These are phyloP conservation scores for Saccharomycopsis sp. DNA, from an alignment of 805 yeast genomes.

Conservation along the genomic window DNA sequence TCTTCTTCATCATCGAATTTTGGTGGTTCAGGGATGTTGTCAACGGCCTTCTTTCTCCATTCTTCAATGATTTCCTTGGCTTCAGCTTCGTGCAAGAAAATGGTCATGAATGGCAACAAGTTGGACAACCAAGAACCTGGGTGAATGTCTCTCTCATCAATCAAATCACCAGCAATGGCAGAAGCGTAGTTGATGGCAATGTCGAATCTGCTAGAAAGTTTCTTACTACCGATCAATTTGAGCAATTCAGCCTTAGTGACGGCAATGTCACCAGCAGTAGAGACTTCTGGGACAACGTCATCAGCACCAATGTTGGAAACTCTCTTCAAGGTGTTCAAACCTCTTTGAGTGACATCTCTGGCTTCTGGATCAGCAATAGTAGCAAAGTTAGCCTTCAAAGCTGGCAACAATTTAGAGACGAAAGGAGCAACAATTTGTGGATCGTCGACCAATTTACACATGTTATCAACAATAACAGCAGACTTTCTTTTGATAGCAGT, in stretches of 20 bases:
- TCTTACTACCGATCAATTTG: slow-evolving; percentile 60
- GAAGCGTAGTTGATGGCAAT: slow-evolving; percentile 78
- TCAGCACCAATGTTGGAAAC: slow-evolving; percentile 94
- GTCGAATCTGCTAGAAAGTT: slow-evolving; percentile 64
- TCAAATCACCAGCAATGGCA: slow-evolving; percentile 97
- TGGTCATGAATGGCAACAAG: slow-evolving; percentile 90
- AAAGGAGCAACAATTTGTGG: slow-evolving; percentile 99
- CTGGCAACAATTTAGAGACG: slow-evolving; percentile 91
- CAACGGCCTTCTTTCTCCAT: slow-evolving; percentile 93
- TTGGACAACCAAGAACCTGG: slow-evolving; percentile 86
- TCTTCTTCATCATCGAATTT: slow-evolving; percentile 94
- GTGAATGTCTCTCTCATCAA: slow-evolving; percentile 95
- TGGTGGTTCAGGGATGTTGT: slow-evolving; percentile 97
- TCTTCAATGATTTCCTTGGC: slow-evolving; percentile 88
- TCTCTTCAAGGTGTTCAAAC: slow-evolving; percentile 94
- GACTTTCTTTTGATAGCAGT: slow-evolving; percentile 99
- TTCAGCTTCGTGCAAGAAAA: slow-evolving; percentile 88
- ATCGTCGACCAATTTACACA: slow-evolving; percentile 99
- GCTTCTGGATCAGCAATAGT: slow-evolving; percentile 99
- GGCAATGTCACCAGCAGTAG: slow-evolving; percentile 94
- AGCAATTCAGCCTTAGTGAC: slow-evolving; percentile 82
- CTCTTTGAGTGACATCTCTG: slow-evolving; percentile 96
- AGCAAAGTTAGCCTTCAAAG: slow-evolving; percentile 87
- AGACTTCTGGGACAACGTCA: slow-evolving; percentile 91
- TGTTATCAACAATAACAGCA: slow-evolving; percentile 99